phyloP scores from a whole-genome alignment of 768 basidiomycete species.

The Mycena galopus region DNA sequence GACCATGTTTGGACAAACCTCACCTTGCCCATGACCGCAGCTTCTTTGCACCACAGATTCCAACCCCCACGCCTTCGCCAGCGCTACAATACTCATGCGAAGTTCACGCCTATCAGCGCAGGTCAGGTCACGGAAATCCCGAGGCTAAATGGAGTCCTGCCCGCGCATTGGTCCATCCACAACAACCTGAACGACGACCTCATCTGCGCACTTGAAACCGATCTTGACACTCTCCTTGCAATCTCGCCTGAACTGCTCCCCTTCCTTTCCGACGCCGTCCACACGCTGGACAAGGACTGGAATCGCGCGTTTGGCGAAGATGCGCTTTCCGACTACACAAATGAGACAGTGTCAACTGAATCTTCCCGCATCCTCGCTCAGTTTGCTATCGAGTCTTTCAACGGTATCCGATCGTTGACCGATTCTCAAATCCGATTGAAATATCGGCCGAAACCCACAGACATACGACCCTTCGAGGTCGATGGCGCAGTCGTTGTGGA shows the following conservation, averaged over 20 bases:
- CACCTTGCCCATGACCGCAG: too few relatives aligned
- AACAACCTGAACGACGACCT: neutral
- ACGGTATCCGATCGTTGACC: neutral
- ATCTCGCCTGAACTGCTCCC: neutral
- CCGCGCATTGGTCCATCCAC: conserved; percentile 6
- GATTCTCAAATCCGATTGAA: neutral
- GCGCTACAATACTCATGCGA: neutral
- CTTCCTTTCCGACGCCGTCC: neutral
- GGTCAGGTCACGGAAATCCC: neutral
- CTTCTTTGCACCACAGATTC: neutral
- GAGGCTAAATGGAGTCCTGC: neutral
- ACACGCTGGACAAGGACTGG: neutral
- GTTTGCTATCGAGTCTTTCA: neutral
- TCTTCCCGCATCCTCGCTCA: neutral
- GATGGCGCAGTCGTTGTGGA: neutral
- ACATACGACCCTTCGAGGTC: neutral
- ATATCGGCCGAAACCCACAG: neutral
- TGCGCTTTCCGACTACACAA: neutral
- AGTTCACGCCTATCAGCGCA: neutral
- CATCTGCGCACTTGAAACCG: neutral
- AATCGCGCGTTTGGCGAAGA: neutral
- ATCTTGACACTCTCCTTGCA: neutral
- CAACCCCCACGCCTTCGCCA: neutral
- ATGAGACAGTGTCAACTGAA: neutral
- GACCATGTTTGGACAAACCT: too few relatives aligned